Conservation (phyloP, 192 early-diverging fungal species). For the Coemansia sp. region DNA sequence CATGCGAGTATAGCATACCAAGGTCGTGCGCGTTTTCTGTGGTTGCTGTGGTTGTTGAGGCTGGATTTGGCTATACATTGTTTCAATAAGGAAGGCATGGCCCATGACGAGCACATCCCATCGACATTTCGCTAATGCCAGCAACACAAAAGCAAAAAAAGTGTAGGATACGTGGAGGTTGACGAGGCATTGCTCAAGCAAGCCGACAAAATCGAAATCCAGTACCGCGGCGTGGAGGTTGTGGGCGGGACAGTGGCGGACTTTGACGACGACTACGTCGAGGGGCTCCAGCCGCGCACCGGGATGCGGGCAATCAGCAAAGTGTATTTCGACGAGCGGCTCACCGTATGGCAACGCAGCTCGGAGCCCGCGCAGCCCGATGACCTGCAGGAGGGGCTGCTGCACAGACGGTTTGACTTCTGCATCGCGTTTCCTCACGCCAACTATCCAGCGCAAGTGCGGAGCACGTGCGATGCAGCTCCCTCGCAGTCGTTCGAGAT, state of each 20-base stretch:
- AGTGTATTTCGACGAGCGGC: constrained; percentile 51
- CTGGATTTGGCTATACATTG: too few species aligned
- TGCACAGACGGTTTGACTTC: constrained; percentile 19
- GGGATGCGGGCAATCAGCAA: constrained; percentile 43
- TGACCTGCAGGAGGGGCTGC: too few species aligned
- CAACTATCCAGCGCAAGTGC: constrained; percentile 42
- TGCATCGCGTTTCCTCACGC: constrained; percentile 39
- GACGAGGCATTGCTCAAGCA: constrained; percentile 8
- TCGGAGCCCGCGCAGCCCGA: not conserved
- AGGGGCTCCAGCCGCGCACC: constrained; percentile 24
- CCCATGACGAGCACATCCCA: not conserved
- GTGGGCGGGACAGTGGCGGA: constrained; percentile 48
- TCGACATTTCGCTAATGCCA: not conserved
- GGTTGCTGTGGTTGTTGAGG: too few species aligned
- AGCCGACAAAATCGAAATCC: constrained; percentile 27
- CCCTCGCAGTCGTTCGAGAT: constrained; percentile 53
- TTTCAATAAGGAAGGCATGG: too few species aligned
- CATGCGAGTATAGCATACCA: too few species aligned
- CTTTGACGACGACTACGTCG: constrained; percentile 27
- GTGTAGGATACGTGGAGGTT: constrained; percentile 36
- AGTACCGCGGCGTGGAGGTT: constrained; percentile 47
- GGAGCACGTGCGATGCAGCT: constrained; percentile 27
- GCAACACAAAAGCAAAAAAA: too few species aligned
- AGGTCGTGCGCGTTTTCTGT: too few species aligned
- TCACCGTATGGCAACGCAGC: constrained; percentile 34